phyloP scores from a whole-genome alignment of 257 asterid genomes.

The Solanum pinnatisectum region DNA sequence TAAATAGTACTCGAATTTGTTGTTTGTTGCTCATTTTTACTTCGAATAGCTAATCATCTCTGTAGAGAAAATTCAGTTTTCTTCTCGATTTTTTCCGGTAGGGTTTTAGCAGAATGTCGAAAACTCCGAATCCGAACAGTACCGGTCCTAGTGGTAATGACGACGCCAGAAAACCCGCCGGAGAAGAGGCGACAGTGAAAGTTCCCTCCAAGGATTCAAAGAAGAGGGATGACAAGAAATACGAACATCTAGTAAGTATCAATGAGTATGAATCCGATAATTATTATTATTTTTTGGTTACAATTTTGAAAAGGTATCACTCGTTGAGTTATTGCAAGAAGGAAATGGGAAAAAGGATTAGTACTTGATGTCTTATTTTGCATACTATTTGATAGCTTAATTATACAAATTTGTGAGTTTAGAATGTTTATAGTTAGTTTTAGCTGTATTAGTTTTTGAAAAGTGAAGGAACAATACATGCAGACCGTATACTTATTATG shows the following conservation, averaged over 20 bases:
- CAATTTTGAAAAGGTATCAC: not conserved
- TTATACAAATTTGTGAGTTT: not conserved
- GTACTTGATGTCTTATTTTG: not conserved
- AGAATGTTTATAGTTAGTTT: not conserved
- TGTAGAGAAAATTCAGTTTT: not conserved
- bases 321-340: not conserved
- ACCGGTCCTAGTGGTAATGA: constrained; percentile 34
- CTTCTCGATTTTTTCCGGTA: not conserved
- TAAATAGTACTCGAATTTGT: not conserved
- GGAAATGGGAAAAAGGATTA: not conserved
- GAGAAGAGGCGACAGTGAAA: constrained; percentile 43
- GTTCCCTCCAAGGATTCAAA: constrained; percentile 63
- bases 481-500: not conserved
- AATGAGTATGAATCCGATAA: not conserved
- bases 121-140: constrained; percentile 25
- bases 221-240: constrained; percentile 79
- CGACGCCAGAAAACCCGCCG: constrained; percentile 7
- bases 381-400: not conserved
- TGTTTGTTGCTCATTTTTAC: not conserved
- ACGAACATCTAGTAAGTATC: constrained; percentile 83
- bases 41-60: not conserved
- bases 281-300: not conserved
- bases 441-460: not conserved
- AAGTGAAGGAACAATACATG: not conserved
- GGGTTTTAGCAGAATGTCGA: constrained; percentile 16